Base-by-base conservation (phyloP, 148 eudicot genomes). In the Salicornia ramosissima region DNA sequence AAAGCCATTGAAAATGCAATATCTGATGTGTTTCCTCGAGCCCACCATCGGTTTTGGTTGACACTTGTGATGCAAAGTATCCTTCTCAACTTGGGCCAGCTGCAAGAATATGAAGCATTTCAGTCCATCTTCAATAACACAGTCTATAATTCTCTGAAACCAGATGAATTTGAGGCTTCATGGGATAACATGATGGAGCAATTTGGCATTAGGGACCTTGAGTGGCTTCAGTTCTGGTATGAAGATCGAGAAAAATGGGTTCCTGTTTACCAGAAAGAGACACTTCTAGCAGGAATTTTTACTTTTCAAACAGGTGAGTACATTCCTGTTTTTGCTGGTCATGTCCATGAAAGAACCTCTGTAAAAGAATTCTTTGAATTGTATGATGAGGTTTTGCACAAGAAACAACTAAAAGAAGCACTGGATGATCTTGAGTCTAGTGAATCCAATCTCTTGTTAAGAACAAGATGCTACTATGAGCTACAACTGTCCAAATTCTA, bases 201-300 rank as follows among this genome's bases (percentile, higher is more conserved):
- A 22, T 92, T 86, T 74, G 88, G 73, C 24, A 60, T 87, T 14
- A 77, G 60, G 61, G 88, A 81, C 54, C 77, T 77, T 8, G 84
- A 80, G 45, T 84, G 81, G 83, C 78, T 89, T 69, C 80, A 65
- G n/a, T 52, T 24, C 33, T 73, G 84, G 71, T 92, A 81, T 51
- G 86, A 89, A 55, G 90, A 86, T 50, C 76, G 89, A 72, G 92
- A 86, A 54, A 74, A 80, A 49, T 92, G 97, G 97, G 96, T 76
- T 8, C 90, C 92, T 0, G 84, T 80, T 75, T 92, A 86, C 76
- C 79, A 73, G 47, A 89, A 84, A 74, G 92, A 86, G 52, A 84
- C 87, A 30, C 73, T 85, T 75, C 84, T 85, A 71, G 87, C 87
- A 5, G 92, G 96, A 70, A 54, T 84, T 74, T 83, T 74, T 30